A percentile compares a stretch with the other conserved stretches of the same genome.
phyloP scores from a whole-genome alignment of 2,329 filamentous ascomycete genomes.

The Hypocreales sp. region DNA sequence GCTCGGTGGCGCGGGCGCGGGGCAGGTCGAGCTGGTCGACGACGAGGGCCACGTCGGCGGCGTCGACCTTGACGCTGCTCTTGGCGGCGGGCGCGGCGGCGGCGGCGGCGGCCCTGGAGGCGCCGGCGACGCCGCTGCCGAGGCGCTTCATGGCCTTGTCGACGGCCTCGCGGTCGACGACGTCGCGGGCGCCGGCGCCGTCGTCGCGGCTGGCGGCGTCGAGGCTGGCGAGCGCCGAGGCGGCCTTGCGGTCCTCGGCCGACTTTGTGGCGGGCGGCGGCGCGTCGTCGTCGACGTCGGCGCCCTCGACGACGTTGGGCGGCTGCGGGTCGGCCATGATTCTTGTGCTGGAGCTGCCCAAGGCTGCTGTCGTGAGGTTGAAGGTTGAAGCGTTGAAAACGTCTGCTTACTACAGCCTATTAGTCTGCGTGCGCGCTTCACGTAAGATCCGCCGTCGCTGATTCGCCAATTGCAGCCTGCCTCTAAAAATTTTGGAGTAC shows the following conservation, averaged over 20 bases:
- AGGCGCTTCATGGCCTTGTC: slow-evolving; percentile 57
- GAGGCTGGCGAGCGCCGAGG: slow-evolving; percentile 56
- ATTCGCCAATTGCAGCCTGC: too few species aligned
- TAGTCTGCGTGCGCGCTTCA: too few species aligned
- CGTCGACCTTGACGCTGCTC: slow-evolving; percentile 51
- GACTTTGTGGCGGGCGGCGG: slow-evolving; percentile 38
- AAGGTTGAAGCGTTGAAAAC: neutral
- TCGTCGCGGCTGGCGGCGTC: slow-evolving; percentile 35
- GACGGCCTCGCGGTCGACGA: slow-evolving; percentile 55
- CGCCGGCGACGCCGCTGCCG: slow-evolving; percentile 16
- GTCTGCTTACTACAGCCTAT: too few species aligned
- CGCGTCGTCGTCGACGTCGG: slow-evolving; percentile 44
- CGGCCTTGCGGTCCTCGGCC: slow-evolving; percentile 64
- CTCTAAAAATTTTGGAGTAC: too few species aligned
- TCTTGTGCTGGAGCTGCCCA: too few species aligned
- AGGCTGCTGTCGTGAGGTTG: neutral
- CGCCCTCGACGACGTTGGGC: slow-evolving; percentile 40
- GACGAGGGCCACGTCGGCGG: slow-evolving; percentile 53
- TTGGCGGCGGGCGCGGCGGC: slow-evolving; percentile 24
- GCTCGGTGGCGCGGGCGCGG: slow-evolving; percentile 58
- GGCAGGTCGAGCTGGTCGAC: slow-evolving; percentile 58
- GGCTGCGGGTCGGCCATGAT: slow-evolving; percentile 48
- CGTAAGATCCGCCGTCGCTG: too few species aligned
- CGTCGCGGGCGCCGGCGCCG: slow-evolving; percentile 29
- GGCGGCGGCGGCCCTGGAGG: slow-evolving; percentile 11